Evolutionary conservation across 176 grass and related monocot genomes (phyloP), one percentile per base, ranked within the genome.

Genomic region (Elaeis guineensis): DNA sequence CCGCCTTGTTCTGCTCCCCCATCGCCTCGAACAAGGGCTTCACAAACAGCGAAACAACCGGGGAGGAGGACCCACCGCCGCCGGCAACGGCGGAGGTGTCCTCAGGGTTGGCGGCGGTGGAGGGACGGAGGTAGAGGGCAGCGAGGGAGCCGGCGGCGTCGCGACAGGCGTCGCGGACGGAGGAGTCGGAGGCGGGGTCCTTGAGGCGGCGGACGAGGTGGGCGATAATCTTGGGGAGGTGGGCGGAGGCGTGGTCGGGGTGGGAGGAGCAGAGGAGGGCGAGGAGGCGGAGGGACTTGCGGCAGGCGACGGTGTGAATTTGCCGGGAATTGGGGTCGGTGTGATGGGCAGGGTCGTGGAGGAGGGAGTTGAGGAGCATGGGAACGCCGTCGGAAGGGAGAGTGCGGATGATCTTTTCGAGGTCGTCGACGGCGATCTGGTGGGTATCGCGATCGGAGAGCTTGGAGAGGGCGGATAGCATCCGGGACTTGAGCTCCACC

Each of bases 381-480:
- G 87, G 87, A 50, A 98, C 76, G 66, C 84, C 87, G 50, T 90
- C 84, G 1, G 87, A 32, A 9, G 87, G 87, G 64, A 79, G 75
- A 44, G 83, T 67, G 11, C 84, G 80, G 70, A 97, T 91, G 63
- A 97, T 73, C 69, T 80, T 79, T 20, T 97, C 87, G 17, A 97
- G 92, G 24, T 97, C 87, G 30, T 97, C 87, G 18, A 85, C 74
- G 72, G 81, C 87, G 78, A 97, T 88, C 59, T 97, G 92, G 57
- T 97, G 92, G 29, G 92, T 91, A 72, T 97, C 92, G 29, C 87
- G 87, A 76, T 98, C 84, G 66, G 87, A 89, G 51, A 98, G 84
- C 79, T 98, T 98, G 49, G 81, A 62, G 7, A 98, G 79, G 16
- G 93, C 64, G 5, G 84, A 54, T 25, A 98, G 87, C 21, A 92